Evolutionary conservation across 345 rosid species (phyloP).

Genomic region (Syzygium jambos): DNA sequence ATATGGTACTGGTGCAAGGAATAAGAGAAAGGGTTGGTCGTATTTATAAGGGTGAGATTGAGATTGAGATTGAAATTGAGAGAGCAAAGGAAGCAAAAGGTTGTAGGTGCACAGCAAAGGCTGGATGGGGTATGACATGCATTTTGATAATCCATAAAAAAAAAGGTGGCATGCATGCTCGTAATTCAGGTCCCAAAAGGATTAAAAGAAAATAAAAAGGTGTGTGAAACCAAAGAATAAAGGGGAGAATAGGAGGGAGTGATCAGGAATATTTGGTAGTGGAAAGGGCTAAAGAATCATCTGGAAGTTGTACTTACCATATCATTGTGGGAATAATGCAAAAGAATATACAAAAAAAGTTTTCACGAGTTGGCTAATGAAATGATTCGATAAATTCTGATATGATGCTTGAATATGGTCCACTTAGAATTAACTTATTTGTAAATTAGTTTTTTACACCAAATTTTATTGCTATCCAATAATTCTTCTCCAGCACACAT

Average conservation of each 20-base stretch:
- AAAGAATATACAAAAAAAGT: background rate
- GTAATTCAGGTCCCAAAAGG: background rate
- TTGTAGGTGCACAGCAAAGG: background rate
- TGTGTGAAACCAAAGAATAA: background rate
- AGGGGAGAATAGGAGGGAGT: background rate
- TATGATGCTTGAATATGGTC: background rate
- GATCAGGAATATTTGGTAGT: background rate
- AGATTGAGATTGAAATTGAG: background rate
- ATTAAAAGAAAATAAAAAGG: background rate
- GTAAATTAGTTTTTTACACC: no score
- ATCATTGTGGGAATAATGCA: background rate
- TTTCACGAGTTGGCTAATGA: background rate
- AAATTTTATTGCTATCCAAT: background rate
- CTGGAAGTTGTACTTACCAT: background rate
- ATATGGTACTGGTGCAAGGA: background rate
- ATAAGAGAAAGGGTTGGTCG: background rate
- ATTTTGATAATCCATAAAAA: no score
- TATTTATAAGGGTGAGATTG: background rate
- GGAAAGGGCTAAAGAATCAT: background rate
- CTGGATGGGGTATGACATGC: background rate
- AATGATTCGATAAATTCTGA: background rate
- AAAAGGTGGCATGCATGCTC: background rate
- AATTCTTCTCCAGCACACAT: background rate
- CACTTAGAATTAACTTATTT: background rate
- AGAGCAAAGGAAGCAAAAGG: background rate